A percentile compares a stretch with the other conserved stretches of the same genome.
Evolutionary conservation across 2,329 filamentous ascomycete genomes (phyloP).

Genomic region (Colletotrichum karsti): DNA sequence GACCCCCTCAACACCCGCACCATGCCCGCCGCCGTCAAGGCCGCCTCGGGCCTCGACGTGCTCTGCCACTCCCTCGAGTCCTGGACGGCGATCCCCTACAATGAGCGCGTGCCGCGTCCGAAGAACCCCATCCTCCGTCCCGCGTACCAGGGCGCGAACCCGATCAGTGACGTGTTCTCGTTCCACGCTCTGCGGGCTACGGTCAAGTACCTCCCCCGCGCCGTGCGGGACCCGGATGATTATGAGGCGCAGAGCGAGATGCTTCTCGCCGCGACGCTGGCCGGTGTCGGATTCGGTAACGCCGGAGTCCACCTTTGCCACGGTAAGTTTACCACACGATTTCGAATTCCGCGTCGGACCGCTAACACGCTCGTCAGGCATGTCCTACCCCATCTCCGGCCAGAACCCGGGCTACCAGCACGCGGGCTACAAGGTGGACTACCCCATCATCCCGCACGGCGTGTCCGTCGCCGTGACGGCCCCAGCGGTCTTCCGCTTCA

Average conservation of each 20-base stretch:
- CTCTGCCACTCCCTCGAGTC: constrained; percentile 95
- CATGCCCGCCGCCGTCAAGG: constrained; percentile 95
- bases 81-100: constrained; percentile 97
- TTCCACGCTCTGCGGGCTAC: constrained; percentile 84
- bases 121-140: constrained; percentile 89
- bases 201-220: constrained; percentile 90
- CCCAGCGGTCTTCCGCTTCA: constrained; percentile 94
- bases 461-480: constrained; percentile 95
- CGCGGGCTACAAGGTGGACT: constrained; percentile 79
- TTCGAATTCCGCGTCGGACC: not conserved
- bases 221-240: constrained; percentile 88
- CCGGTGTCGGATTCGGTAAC: constrained; percentile 96
- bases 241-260: constrained; percentile 93
- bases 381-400: constrained; percentile 97
- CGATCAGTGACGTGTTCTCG: constrained; percentile 97
- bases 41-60: constrained; percentile 91
- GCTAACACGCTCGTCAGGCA: constrained; percentile 60
- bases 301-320: constrained; percentile 88
- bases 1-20: constrained; percentile 90
- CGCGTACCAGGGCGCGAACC: constrained; percentile 96
- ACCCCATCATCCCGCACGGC: constrained; percentile 91
- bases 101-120: constrained; percentile 84
- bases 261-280: constrained; percentile 92
- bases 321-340: constrained; percentile 48
- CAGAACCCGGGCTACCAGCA: constrained; percentile 73